Percentiles rank a stretch among this genome's conserved stretches.
phyloP scores from a whole-genome alignment of 331 rosid species.

The Rosa hybrid region DNA sequence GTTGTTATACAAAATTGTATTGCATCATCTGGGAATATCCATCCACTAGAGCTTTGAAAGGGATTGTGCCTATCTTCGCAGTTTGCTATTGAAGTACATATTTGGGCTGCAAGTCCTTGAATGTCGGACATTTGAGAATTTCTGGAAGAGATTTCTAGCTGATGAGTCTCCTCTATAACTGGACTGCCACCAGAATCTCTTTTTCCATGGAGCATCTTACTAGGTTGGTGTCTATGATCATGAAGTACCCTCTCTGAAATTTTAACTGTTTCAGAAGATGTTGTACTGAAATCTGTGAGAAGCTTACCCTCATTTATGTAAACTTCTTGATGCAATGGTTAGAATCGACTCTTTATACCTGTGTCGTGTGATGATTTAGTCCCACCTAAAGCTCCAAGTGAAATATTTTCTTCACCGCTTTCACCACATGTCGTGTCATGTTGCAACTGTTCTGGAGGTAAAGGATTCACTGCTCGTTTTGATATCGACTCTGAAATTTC shows the following conservation, averaged over 20 bases:
- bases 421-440: conserved; percentile 15
- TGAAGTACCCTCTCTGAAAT: conserved; percentile 29
- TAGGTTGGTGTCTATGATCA: conserved; percentile 25
- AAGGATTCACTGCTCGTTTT: conserved; percentile 16
- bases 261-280: conserved; percentile 27
- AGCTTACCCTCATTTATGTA: conserved; percentile 35
- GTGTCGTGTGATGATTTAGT: conserved; percentile 22
- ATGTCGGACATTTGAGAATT: conserved; percentile 15
- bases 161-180: conserved; percentile 24
- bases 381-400: conserved; percentile 16
- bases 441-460: conserved; percentile 27
- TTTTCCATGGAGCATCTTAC: conserved; percentile 18
- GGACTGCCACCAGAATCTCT: conserved; percentile 23
- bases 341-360: conserved; percentile 21
- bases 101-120: conserved; percentile 35
- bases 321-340: conserved; percentile 24
- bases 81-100: conserved; percentile 24
- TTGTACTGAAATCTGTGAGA: conserved; percentile 24
- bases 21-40: conserved; percentile 58
- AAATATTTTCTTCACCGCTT: conserved; percentile 17
- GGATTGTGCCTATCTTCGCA: conserved; percentile 23
- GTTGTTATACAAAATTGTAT: conserved; percentile 52
- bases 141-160: conserved; percentile 22
- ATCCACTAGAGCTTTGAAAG: conserved; percentile 43
- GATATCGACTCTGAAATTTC: conserved; percentile 15